Conservation (phyloP, 2,329 filamentous ascomycete species). For the Pseudocercospora pini-densiflorae region DNA sequence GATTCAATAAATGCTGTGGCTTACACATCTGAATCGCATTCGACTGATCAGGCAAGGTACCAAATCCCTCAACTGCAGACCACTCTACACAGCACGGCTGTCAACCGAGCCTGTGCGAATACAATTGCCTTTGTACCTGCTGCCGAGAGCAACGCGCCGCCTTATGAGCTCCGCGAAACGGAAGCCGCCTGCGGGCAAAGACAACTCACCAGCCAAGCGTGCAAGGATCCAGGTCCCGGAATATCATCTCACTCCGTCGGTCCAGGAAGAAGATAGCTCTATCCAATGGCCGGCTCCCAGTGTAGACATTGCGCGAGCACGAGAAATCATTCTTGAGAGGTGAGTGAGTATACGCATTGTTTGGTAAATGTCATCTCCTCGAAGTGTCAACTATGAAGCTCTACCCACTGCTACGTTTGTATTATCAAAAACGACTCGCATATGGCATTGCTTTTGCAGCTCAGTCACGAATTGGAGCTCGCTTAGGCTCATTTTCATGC, state of each 20-base stretch:
- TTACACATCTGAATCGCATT: not conserved
- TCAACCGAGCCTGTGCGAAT: not conserved
- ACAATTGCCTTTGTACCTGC: not conserved
- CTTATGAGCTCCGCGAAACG: conserved; percentile 24
- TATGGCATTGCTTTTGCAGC: not conserved
- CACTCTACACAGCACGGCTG: not conserved
- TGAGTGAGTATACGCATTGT: conserved; percentile 39
- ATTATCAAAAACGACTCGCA: too few species aligned
- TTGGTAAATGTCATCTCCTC: not conserved
- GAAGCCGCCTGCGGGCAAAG: conserved; percentile 16
- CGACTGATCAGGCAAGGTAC: not conserved
- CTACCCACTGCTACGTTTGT: too few species aligned
- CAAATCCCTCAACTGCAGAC: not conserved
- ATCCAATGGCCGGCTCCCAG: conserved; percentile 66
- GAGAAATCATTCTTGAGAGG: conserved; percentile 64
- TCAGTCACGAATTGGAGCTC: too few species aligned
- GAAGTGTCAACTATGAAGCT: not conserved
- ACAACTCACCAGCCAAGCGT: conserved; percentile 34
- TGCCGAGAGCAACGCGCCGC: not conserved
- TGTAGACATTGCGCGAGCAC: conserved; percentile 59
- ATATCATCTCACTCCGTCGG: conserved; percentile 51
- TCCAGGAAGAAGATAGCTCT: conserved; percentile 51
- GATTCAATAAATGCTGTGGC: not conserved
- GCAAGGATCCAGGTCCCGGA: conserved; percentile 45
- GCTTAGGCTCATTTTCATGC: too few species aligned